Evolutionary conservation across 73 alveolate genomes (phyloP).

Genomic region (Paraurostyla sp.): DNA sequence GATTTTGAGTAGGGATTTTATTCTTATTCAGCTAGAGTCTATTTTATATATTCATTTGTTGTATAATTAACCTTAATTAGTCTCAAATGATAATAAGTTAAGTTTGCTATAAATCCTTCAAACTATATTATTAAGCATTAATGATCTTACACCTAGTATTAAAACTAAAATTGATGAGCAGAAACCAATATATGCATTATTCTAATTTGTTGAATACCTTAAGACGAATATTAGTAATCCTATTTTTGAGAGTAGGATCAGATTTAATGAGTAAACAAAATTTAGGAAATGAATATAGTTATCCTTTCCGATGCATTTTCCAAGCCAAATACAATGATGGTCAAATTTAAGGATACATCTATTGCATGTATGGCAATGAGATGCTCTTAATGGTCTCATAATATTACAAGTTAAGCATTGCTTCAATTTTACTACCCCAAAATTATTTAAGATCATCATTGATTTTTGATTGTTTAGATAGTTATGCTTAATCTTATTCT

Average conservation of each 20-base stretch:
- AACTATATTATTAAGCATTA: constrained; percentile 50
- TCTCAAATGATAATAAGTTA: constrained; percentile 70
- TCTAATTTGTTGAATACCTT: background rate
- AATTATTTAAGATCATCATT: background rate
- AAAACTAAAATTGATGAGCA: background rate
- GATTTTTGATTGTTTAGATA: background rate
- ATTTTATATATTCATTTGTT: constrained; percentile 75
- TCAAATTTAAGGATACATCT: constrained; percentile 81
- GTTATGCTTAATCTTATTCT: background rate
- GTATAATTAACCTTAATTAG: constrained; percentile 64
- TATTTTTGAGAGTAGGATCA: background rate
- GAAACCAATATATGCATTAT: background rate
- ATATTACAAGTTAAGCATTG: constrained; percentile 86
- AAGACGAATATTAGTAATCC: background rate
- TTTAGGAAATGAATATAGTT: constrained; percentile 78
- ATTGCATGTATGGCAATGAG: constrained; percentile 87
- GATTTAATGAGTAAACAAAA: constrained; percentile 9
- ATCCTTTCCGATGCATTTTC: constrained; percentile 88
- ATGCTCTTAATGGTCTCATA: constrained; percentile 83
- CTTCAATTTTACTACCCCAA: constrained; percentile 62
- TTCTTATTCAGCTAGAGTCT: constrained; percentile 57
- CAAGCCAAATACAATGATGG: constrained; percentile 93
- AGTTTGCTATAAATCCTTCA: constrained; percentile 68
- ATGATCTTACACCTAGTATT: constrained; percentile 47
- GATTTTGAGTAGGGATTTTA: constrained; percentile 60